These are phyloP conservation scores for Corrigiola litoralis DNA, from an alignment of 179 eudicot species.

Conservation along the genomic window DNA sequence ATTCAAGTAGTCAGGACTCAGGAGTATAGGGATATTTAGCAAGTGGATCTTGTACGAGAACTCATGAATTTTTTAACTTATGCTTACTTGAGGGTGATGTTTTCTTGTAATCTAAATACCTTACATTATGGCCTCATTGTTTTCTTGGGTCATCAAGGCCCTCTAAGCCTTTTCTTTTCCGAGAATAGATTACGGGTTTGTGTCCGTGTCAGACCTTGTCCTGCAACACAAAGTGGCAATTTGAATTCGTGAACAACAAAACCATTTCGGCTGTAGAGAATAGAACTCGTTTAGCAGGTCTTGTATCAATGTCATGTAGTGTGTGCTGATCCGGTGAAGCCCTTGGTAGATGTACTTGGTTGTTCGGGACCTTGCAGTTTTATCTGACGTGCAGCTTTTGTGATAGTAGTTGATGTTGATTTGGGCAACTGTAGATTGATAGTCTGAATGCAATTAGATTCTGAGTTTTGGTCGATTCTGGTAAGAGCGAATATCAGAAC, in stretches of 20 bases:
- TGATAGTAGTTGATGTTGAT: no score
- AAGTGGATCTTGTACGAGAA: not conserved
- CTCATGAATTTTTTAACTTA: not conserved
- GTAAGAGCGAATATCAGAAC: not conserved
- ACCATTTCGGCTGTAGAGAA: no score
- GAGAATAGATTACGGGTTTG: no score
- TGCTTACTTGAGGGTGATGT: slow-evolving; percentile 4
- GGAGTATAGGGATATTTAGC: not conserved
- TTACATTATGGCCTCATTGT: not conserved
- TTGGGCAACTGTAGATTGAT: not conserved
- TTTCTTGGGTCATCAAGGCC: not conserved
- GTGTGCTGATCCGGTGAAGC: no score
- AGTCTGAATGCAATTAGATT: not conserved
- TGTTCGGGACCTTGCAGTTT: not conserved
- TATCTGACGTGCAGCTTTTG: no score
- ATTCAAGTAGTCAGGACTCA: not conserved
- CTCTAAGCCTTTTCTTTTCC: no score
- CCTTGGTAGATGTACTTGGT: not conserved
- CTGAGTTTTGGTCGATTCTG: not conserved
- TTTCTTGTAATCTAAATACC: not conserved
- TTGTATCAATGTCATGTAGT: no score
- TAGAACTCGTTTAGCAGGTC: no score
- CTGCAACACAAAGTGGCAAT: no score
- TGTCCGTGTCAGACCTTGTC: no score
- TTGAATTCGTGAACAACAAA: no score